Conservation (phyloP, 2,329 filamentous ascomycete genomes). For the Apiospora malaysiana region DNA sequence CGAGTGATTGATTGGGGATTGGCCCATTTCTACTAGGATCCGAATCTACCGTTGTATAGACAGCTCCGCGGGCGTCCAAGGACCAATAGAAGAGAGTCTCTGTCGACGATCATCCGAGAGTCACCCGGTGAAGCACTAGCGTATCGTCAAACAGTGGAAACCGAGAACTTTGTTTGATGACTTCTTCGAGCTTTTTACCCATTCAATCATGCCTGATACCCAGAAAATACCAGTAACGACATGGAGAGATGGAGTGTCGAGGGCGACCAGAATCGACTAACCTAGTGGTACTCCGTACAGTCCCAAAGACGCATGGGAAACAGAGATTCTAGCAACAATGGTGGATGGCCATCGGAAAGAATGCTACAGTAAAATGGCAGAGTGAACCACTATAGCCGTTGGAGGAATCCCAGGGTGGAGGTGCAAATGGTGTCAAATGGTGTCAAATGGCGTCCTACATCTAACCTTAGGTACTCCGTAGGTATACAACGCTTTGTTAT, state of each 20-base stretch:
- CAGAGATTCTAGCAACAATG: neutral
- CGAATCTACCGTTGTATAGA: neutral
- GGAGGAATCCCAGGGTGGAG: neutral
- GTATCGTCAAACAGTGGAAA: neutral
- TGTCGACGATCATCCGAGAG: neutral
- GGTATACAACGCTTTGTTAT: neutral
- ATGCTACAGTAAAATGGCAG: neutral
- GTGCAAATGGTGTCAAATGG: no score
- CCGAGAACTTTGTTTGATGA: conserved; percentile 7
- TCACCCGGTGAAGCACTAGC: conserved; percentile 1
- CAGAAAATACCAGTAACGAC: neutral
- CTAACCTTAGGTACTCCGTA: no score
- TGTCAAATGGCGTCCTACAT: no score
- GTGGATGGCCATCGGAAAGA: neutral
- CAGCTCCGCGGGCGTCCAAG: neutral
- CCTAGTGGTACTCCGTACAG: no score
- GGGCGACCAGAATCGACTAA: neutral
- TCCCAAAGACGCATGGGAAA: neutral
- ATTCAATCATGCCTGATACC: neutral
- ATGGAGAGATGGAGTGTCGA: neutral
- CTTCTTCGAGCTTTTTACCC: neutral
- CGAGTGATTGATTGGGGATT: neutral
- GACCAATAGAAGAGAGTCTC: neutral
- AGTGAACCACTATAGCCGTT: no score
- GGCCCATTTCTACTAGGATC: neutral